A percentile compares a stretch with the other conserved stretches of the same genome.
Evolutionary conservation across 345 rosid species (phyloP).

Genomic region (Stellera chamaejasme): DNA sequence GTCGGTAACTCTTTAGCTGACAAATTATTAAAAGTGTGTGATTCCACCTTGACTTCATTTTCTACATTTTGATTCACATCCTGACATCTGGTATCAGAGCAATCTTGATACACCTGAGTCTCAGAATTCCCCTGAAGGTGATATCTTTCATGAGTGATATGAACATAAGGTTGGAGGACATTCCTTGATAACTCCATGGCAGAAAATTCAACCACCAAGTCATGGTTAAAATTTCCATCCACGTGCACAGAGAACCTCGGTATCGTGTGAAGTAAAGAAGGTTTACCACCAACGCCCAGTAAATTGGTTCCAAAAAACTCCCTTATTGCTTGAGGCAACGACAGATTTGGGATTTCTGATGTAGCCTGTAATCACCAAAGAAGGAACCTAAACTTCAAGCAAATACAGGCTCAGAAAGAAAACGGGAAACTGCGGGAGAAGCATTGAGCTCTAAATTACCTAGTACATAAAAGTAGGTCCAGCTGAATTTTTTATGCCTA

Average conservation of each 20-base stretch:
- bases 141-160: conserved; percentile 52
- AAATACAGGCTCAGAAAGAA: too few species aligned
- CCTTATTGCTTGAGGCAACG: conserved; percentile 53
- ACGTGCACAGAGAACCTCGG: conserved; percentile 59
- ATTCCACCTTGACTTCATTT: conserved; percentile 20
- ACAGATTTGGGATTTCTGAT: conserved; percentile 54
- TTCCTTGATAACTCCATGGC: conserved; percentile 62
- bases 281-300: conserved; percentile 32
- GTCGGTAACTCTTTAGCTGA: conserved; percentile 23
- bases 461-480: too few species aligned
- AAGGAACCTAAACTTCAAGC: conserved; percentile 3
- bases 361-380: conserved; percentile 57
- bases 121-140: conserved; percentile 28
- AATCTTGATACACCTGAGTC: conserved; percentile 19
- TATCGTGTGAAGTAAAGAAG: conserved; percentile 34
- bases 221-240: conserved; percentile 41
- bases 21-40: conserved; percentile 28
- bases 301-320: conserved; percentile 58
- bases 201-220: conserved; percentile 48
- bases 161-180: conserved; percentile 52
- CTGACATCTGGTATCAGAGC: conserved; percentile 15
- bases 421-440: too few species aligned
- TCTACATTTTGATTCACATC: conserved; percentile 16
- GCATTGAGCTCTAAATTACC: too few species aligned
- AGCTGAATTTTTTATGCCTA: too few species aligned